phyloP scores from a whole-genome alignment of 2,329 filamentous ascomycete genomes.

The Dothiorella sarmentorum region DNA sequence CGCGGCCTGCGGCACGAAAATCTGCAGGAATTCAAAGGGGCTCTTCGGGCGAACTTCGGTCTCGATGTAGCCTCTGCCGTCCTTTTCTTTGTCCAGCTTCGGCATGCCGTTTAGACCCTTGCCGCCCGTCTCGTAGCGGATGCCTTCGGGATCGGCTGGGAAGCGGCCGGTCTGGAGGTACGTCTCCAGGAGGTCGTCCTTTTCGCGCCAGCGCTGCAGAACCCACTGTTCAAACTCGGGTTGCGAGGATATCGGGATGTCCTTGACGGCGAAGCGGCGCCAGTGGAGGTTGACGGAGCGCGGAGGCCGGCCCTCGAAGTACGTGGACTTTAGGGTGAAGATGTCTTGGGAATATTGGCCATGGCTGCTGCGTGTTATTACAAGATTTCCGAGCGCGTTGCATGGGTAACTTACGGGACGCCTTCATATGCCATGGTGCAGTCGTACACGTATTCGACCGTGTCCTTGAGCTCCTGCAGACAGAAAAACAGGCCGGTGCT shows the following conservation, averaged over 20 bases:
- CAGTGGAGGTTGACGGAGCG: conserved; percentile 97
- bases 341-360: conserved; percentile 76
- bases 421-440: conserved; percentile 96
- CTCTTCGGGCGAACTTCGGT: conserved; percentile 43
- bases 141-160: conserved; percentile 56
- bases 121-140: conserved; percentile 8
- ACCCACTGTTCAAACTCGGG: conserved; percentile 79
- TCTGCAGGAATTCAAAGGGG: conserved; percentile 42
- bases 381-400: background rate
- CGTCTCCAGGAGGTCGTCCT: conserved; percentile 80
- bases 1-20: conserved; percentile 32
- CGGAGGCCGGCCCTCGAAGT: conserved; percentile 82
- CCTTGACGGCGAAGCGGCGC: conserved; percentile 75
- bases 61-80: conserved; percentile 40
- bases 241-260: conserved; percentile 73
- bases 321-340: conserved; percentile 81
- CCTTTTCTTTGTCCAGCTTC: conserved; percentile 5
- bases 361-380: conserved; percentile 27
- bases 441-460: conserved; percentile 81
- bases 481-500: conserved; percentile 80
- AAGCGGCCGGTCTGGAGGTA: conserved; percentile 75
- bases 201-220: conserved; percentile 80
- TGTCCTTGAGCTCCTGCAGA: conserved; percentile 68
- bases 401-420: conserved; percentile 65
- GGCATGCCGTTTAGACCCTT: background rate